These are phyloP conservation scores for Fusarium algeriense DNA, from an alignment of 2,329 filamentous ascomycete genomes.

Conservation along the genomic window DNA sequence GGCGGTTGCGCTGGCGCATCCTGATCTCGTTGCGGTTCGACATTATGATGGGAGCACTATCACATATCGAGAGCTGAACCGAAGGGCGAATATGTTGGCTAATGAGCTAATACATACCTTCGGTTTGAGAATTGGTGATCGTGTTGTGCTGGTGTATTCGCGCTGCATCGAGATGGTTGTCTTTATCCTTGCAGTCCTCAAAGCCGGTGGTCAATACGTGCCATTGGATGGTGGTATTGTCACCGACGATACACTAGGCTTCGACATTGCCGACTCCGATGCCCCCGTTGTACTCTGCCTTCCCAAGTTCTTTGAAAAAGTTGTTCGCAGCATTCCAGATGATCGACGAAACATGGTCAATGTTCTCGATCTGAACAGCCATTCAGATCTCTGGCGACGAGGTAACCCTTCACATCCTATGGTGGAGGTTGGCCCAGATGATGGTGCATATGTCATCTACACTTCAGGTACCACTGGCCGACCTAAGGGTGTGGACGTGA, in stretches of 20 bases:
- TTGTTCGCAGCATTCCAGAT: constrained; percentile 24
- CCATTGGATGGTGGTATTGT: constrained; percentile 35
- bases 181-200: constrained; percentile 36
- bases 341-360: constrained; percentile 11
- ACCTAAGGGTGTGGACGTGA: constrained; percentile 37
- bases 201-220: constrained; percentile 35
- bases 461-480: constrained; percentile 33
- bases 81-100: constrained; percentile 33
- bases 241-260: constrained; percentile 31
- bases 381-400: constrained; percentile 16
- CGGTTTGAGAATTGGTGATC: constrained; percentile 27
- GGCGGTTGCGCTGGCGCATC: constrained; percentile 36
- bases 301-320: constrained; percentile 35
- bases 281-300: constrained; percentile 27
- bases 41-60: constrained; percentile 38
- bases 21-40: constrained; percentile 22
- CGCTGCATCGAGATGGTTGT: constrained; percentile 38
- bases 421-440: constrained; percentile 18
- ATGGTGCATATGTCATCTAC: constrained; percentile 39
- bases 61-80: constrained; percentile 34
- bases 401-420: constrained; percentile 23
- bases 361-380: constrained; percentile 24
- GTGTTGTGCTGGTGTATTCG: constrained; percentile 37
- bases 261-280: constrained; percentile 33
- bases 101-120: constrained; percentile 25